Conservation (phyloP, 108 stramenopile species). For the Cyclotella baltica region DNA sequence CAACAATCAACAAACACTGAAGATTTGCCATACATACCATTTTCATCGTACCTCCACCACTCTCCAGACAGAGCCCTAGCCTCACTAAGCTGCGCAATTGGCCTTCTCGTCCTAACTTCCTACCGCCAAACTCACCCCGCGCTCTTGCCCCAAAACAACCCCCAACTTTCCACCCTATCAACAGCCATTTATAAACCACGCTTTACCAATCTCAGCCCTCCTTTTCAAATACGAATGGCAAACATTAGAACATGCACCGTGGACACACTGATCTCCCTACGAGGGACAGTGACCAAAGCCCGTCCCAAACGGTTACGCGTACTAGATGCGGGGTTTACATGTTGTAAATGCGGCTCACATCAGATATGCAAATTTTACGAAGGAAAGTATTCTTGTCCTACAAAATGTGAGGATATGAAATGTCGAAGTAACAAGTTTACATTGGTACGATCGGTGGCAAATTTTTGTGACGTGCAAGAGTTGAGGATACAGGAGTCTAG, state of each 20-base stretch:
- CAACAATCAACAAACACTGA: background rate
- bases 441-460: constrained; percentile 61
- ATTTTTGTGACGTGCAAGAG: constrained; percentile 93
- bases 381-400: constrained; percentile 76
- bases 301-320: constrained; percentile 89
- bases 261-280: constrained; percentile 75
- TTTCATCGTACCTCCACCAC: constrained; percentile 48
- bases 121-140: constrained; percentile 38
- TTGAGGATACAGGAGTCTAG: constrained; percentile 92
- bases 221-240: constrained; percentile 43
- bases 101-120: constrained; percentile 38
- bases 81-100: constrained; percentile 54
- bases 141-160: constrained; percentile 26
- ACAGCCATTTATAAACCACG: constrained; percentile 44
- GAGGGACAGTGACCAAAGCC: constrained; percentile 93
- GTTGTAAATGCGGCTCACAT: constrained; percentile 83
- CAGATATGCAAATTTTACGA: constrained; percentile 67
- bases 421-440: constrained; percentile 52
- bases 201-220: constrained; percentile 42
- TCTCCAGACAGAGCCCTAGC: constrained; percentile 51
- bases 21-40: constrained; percentile 17
- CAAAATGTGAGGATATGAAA: constrained; percentile 68
- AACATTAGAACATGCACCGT: constrained; percentile 45
- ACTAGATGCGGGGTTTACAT: constrained; percentile 84
- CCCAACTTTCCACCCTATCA: constrained; percentile 31